Evolutionary conservation across 352 stramenopile genomes (phyloP), one percentile per base, ranked within the genome.

Genomic region (Ophiocytium majus): DNA sequence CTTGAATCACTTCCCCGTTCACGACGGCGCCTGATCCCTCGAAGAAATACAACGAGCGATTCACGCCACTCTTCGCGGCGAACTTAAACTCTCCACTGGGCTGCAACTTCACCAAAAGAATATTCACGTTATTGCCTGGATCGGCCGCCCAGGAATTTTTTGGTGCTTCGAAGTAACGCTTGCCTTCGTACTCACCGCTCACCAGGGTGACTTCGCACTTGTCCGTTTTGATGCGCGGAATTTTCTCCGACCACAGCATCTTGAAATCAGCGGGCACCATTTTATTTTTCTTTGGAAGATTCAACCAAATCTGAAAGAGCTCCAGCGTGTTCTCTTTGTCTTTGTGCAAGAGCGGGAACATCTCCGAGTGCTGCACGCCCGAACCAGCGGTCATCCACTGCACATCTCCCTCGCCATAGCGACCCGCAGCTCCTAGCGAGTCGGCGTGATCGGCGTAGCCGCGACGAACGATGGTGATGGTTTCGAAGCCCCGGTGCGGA

Each of bases 401-500:
- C 76, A 92, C 23, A 79, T 28, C 89, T 50, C 90, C 90, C 19
- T 85, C 81, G 79, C 91, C 91, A 89, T 94, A 95, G 0, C 63
- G 82, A 87, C 94, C 89, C 81, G 91, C 90, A 10, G 93, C 86
- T 0, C 92, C 92, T 82, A 93, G 64, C n/a, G 88, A 96, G 90
- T 97, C 94, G 74, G 94, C 90, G 86, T 98, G 95, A 0, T 85
- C 83, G 88, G 97, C 94, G 31, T 92, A 90, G 37, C 95, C 94
- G 75, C 89, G 71, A 1, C 92, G 87, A 0, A 95, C 91, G 88
- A 96, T 96, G 31, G 95, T 97, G 0, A 98, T 90, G 0, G 94
- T 98, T 75, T 96, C 91, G 81, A 98, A 97, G 33, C 95, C 95
- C 75, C 93, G 88, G 89, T 98, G 95, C 33, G 93, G 93, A 90